Percentiles rank a stretch among this genome's conserved stretches.
These are phyloP conservation scores for Pseudotsuga menziesii DNA, from an alignment of 75 land plant species.

Conservation along the genomic window DNA sequence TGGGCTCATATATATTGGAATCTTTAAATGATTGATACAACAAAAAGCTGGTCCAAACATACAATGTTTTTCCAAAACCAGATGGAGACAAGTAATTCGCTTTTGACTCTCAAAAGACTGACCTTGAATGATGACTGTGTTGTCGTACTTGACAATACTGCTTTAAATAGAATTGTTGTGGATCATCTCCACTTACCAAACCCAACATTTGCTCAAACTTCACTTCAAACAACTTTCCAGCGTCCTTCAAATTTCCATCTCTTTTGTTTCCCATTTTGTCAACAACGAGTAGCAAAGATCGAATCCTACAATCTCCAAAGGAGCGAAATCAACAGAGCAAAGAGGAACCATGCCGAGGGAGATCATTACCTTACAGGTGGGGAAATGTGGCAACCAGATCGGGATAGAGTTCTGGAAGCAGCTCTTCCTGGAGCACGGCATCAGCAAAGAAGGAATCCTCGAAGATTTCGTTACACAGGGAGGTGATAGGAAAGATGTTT, in stretches of 20 bases:
- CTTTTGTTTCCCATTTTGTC: too few species aligned
- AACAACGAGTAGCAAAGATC: too few species aligned
- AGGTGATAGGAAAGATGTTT: too few species aligned
- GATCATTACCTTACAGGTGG: constrained; percentile 98
- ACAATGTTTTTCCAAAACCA: constrained; percentile 98
- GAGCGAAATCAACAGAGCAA: not conserved
- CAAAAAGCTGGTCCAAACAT: constrained; percentile 98
- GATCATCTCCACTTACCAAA: too few species aligned
- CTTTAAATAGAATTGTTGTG: too few species aligned
- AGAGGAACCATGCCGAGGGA: constrained; percentile 84
- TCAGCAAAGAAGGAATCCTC: constrained; percentile 98
- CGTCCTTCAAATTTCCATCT: too few species aligned
- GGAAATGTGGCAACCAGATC: constrained; percentile 99
- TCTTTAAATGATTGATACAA: constrained; percentile 97
- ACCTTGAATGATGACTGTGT: constrained; percentile 99
- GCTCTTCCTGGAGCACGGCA: constrained; percentile 99
- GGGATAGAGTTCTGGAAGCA: constrained; percentile 99
- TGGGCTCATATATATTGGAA: too few species aligned
- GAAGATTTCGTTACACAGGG: constrained; percentile 99
- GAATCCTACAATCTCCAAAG: too few species aligned
- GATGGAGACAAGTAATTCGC: constrained; percentile 93
- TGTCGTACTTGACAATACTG: too few species aligned
- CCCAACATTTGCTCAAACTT: constrained; percentile 83
- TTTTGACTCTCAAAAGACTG: constrained; percentile 88
- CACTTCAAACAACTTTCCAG: too few species aligned